Conservation (phyloP, 352 stramenopile species). For the Pythium apleroticum region DNA sequence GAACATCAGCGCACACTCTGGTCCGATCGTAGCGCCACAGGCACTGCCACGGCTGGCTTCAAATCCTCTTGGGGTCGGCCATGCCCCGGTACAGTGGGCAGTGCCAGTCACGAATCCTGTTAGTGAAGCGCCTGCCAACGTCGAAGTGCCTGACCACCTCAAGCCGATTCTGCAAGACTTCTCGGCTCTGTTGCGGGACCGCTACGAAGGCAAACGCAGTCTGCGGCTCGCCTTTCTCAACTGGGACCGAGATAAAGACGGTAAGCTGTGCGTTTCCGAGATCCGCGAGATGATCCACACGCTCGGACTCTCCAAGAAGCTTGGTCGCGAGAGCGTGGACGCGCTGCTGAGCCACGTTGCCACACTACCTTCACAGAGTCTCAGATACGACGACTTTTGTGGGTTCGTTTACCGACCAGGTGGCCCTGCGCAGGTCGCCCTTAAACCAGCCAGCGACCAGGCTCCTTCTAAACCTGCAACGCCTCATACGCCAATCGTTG, state of each 20-base stretch:
- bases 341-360: conserved; percentile 39
- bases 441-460: neutral
- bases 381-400: conserved; percentile 55
- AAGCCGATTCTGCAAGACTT: conserved; percentile 35
- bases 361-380: conserved; percentile 31
- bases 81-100: conserved; percentile 40
- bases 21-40: neutral
- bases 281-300: conserved; percentile 45
- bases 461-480: neutral
- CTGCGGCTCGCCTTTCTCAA: conserved; percentile 54
- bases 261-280: conserved; percentile 35
- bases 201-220: conserved; percentile 59
- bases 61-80: neutral
- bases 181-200: conserved; percentile 43
- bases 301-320: conserved; percentile 36
- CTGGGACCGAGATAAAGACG: conserved; percentile 62
- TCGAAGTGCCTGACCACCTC: neutral
- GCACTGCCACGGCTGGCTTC: conserved; percentile 5
- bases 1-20: neutral
- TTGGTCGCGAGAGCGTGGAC: conserved; percentile 41
- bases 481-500: neutral
- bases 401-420: conserved; percentile 29
- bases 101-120: conserved; percentile 25
- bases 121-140: neutral
- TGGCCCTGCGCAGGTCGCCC: too few relatives aligned